Conservation (phyloP, 257 asterid species). For the Solanum piurae region DNA sequence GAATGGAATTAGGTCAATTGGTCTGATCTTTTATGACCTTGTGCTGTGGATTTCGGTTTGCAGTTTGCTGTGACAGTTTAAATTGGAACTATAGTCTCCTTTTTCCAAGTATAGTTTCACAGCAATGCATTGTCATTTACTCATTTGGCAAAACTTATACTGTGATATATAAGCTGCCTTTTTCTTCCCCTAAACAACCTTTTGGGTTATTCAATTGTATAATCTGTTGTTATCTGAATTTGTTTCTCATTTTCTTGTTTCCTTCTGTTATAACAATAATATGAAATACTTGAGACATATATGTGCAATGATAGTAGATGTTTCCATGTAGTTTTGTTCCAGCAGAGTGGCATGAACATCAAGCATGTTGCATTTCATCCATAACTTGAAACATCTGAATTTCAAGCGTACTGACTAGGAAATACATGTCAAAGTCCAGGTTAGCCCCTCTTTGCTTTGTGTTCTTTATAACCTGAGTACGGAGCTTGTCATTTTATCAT, state of each 20-base stretch:
- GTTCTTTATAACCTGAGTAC: not conserved
- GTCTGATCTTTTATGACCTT: not conserved
- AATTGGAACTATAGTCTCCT: not conserved
- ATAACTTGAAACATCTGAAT: not conserved
- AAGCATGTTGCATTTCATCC: not conserved
- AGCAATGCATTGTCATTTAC: not conserved
- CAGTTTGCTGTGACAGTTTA: not conserved
- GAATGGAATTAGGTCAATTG: not conserved
- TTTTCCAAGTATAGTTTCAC: not conserved
- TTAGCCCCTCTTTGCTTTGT: not conserved
- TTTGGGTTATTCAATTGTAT: not conserved
- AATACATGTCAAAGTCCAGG: not conserved
- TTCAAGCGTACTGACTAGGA: not conserved
- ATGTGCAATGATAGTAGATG: not conserved
- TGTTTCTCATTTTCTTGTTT: not conserved
- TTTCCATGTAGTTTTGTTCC: not conserved
- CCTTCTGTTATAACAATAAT: not conserved
- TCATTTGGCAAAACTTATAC: not conserved
- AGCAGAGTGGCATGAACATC: not conserved
- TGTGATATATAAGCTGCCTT: not conserved
- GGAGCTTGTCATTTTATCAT: not conserved
- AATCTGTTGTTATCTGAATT: not conserved
- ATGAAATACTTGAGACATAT: not conserved
- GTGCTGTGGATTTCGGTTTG: not conserved
- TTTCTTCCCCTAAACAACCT: not conserved